phyloP scores from a whole-genome alignment of 2,329 filamentous ascomycete genomes.

The Rachicladosporium sp. region DNA sequence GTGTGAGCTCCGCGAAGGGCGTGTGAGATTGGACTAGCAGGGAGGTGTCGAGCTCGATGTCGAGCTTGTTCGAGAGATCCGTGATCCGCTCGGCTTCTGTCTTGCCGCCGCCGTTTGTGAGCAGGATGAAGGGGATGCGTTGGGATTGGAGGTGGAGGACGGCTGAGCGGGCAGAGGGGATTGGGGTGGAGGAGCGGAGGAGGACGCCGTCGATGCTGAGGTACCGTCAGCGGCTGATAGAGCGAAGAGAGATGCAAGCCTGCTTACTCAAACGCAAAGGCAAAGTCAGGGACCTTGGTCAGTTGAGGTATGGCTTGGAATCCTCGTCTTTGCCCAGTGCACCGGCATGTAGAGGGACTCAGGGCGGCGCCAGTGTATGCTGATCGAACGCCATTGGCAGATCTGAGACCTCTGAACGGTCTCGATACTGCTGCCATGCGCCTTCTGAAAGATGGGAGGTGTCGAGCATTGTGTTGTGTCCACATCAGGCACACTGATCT shows the following conservation, averaged over 20 bases:
- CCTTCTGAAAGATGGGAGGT: too few relatives aligned
- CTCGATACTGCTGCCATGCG: too few relatives aligned
- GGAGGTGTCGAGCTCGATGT: constrained; percentile 49
- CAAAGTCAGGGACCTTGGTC: constrained; percentile 31
- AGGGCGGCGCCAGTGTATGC: too few relatives aligned
- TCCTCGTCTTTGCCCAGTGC: constrained; percentile 4
- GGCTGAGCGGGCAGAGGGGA: constrained; percentile 65
- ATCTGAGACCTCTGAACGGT: too few relatives aligned
- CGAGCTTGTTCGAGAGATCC: constrained; percentile 55
- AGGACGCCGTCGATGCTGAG: constrained; percentile 96
- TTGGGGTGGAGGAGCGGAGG: constrained; percentile 63
- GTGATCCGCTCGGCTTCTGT: constrained; percentile 61
- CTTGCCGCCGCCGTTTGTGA: constrained; percentile 91
- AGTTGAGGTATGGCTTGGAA: constrained; percentile 10
- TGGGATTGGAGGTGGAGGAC: constrained; percentile 61
- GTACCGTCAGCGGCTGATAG: too few relatives aligned
- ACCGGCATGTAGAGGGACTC: too few relatives aligned
- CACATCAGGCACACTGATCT: too few relatives aligned
- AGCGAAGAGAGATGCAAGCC: constrained; percentile 1
- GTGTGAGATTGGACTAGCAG: constrained; percentile 87
- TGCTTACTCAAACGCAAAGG: constrained; percentile 44
- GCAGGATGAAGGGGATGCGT: constrained; percentile 77
- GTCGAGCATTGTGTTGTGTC: too few relatives aligned
- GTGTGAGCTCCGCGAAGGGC: constrained; percentile 62
- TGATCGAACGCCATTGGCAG: too few relatives aligned